Percentiles rank a stretch among this genome's conserved stretches.
These are phyloP conservation scores for Cenococcum geophilum DNA, from an alignment of 495 filamentous ascomycete genomes.

Conservation along the genomic window DNA sequence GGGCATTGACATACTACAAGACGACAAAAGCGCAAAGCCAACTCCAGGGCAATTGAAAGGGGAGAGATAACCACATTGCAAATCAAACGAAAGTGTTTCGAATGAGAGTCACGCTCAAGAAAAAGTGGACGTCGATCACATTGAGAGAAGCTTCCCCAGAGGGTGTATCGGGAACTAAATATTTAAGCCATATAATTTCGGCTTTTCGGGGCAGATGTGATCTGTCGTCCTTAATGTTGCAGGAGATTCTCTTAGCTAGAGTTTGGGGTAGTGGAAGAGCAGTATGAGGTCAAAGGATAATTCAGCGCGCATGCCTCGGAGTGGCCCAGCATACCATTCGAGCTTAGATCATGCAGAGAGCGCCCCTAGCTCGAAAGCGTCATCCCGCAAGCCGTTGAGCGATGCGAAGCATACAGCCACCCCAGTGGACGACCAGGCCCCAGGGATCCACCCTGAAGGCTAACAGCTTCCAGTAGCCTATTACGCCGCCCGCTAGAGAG, in stretches of 20 bases:
- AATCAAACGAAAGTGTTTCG: conserved; percentile 27
- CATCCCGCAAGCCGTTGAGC: neutral
- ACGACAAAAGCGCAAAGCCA: conserved; percentile 24
- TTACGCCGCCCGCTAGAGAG: neutral
- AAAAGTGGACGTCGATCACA: conserved; percentile 31
- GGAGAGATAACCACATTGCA: conserved; percentile 28
- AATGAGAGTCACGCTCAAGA: conserved; percentile 28
- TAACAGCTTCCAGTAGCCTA: neutral
- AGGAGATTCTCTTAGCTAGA: conserved; percentile 32
- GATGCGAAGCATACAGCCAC: neutral
- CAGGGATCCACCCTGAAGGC: neutral
- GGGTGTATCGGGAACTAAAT: conserved; percentile 30
- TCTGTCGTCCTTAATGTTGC: conserved; percentile 27
- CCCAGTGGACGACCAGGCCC: neutral
- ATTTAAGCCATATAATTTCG: conserved; percentile 32
- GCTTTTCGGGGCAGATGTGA: conserved; percentile 19
- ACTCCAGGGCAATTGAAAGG: conserved; percentile 27
- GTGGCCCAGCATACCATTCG: conserved; percentile 18
- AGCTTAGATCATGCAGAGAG: conserved; percentile 1
- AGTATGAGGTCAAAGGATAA: conserved; percentile 30
- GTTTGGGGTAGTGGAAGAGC: conserved; percentile 31
- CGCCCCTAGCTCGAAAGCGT: neutral
- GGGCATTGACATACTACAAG: conserved; percentile 20
- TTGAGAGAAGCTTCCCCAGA: conserved; percentile 28
- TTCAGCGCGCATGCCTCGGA: conserved; percentile 10